Conservation (phyloP, 192 early-diverging fungal species). For the Dimargaris verticillata region DNA sequence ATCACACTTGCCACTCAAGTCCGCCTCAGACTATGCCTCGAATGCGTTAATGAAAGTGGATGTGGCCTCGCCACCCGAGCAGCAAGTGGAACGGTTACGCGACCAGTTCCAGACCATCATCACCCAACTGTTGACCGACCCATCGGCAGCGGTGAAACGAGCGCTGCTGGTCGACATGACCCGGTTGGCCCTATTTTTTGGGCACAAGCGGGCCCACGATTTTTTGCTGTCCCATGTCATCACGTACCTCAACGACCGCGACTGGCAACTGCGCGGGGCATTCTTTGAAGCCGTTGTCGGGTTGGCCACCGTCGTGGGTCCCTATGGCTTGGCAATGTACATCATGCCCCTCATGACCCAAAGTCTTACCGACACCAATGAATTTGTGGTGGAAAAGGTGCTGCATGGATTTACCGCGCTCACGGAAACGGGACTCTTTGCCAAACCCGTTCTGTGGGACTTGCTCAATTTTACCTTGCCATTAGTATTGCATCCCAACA, state of each 20-base stretch:
- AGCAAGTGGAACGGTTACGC: constrained; percentile 21
- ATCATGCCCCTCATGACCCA: constrained; percentile 86
- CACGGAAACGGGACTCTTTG: constrained; percentile 55
- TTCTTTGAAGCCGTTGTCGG: constrained; percentile 91
- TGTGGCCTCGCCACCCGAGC: background rate
- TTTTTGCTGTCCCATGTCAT: constrained; percentile 82
- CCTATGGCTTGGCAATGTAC: constrained; percentile 75
- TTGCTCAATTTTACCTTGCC: constrained; percentile 49
- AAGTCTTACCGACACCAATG: constrained; percentile 69
- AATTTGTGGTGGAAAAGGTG: constrained; percentile 83
- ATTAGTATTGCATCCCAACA: constrained; percentile 61
- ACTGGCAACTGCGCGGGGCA: constrained; percentile 86
- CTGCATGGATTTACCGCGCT: constrained; percentile 66
- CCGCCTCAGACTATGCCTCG: background rate
- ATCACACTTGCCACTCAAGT: background rate
- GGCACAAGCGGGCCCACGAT: constrained; percentile 64
- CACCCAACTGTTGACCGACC: constrained; percentile 62
- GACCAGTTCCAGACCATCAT: constrained; percentile 61
- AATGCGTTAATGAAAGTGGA: background rate
- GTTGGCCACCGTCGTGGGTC: constrained; percentile 74
- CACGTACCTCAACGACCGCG: constrained; percentile 88
- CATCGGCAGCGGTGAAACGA: constrained; percentile 62
- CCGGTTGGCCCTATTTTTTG: constrained; percentile 67
- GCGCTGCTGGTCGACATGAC: constrained; percentile 70
- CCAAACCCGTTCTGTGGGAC: constrained; percentile 61